Conservation (phyloP, 176 grass and related monocot genomes). For the Cymbopogon citratus region DNA sequence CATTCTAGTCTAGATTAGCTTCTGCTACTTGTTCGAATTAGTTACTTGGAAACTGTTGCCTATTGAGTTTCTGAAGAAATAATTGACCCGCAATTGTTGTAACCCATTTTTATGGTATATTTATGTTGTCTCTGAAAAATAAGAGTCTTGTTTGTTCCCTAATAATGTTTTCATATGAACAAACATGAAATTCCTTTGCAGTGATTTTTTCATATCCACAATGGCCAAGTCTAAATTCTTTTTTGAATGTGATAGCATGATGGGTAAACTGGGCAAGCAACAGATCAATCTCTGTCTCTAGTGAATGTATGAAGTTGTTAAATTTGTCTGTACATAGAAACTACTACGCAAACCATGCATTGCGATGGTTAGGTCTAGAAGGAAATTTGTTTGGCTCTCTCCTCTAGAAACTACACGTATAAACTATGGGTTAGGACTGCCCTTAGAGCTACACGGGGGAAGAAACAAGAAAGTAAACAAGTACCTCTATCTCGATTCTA, state of each 20-base stretch:
- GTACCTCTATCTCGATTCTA: too few species aligned
- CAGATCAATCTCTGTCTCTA: background rate
- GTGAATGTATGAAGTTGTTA: background rate
- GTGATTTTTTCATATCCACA: background rate
- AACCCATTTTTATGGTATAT: background rate
- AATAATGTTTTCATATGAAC: background rate
- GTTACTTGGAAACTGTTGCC: background rate
- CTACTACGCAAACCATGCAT: too few species aligned
- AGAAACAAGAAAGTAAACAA: too few species aligned
- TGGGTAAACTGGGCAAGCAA: background rate
- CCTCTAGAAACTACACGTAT: too few species aligned
- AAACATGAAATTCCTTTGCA: background rate
- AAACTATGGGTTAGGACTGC: too few species aligned
- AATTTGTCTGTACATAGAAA: too few species aligned
- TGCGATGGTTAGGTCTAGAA: too few species aligned
- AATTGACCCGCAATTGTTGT: background rate
- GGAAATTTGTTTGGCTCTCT: too few species aligned
- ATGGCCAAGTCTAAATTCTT: background rate
- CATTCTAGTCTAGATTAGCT: background rate
- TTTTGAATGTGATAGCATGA: background rate
- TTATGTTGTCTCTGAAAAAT: background rate
- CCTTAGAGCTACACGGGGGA: too few species aligned
- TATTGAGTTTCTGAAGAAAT: background rate
- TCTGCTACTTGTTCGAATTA: background rate
- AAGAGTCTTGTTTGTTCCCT: background rate